phyloP scores from a whole-genome alignment of 2,329 filamentous ascomycete genomes.

The Colletotrichum lupini region DNA sequence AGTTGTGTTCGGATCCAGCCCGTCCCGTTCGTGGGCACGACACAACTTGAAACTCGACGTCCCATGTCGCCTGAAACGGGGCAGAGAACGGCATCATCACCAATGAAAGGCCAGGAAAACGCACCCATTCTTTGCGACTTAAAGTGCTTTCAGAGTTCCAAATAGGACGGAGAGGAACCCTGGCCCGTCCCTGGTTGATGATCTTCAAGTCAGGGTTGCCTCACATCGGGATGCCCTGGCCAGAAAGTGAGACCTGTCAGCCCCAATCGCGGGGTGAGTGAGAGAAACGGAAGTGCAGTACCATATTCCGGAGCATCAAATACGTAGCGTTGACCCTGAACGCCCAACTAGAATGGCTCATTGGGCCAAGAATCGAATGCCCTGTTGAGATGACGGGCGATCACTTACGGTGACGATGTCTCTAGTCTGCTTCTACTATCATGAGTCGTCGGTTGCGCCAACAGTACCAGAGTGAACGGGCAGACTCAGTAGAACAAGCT shows the following conservation, averaged over 20 bases:
- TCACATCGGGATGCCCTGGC: slow-evolving; percentile 13
- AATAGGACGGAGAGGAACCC: slow-evolving; percentile 19
- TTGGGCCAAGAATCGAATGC: not conserved
- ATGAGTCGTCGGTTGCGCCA: not conserved
- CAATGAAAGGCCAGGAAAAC: not conserved
- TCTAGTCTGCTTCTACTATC: not conserved
- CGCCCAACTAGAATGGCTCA: not conserved
- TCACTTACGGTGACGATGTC: not conserved
- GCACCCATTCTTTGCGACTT: not conserved
- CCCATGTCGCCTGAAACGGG: slow-evolving; percentile 40
- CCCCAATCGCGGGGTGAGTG: not conserved
- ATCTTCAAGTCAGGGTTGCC: slow-evolving; percentile 11
- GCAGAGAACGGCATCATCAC: slow-evolving; percentile 3
- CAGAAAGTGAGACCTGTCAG: slow-evolving; percentile 20
- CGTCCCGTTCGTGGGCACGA: slow-evolving; percentile 41
- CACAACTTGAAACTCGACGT: slow-evolving; percentile 40
- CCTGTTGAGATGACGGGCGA: not conserved
- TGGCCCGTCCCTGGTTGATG: slow-evolving; percentile 6
- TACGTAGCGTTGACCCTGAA: not conserved
- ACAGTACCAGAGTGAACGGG: not conserved
- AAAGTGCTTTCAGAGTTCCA: not conserved
- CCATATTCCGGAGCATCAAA: not conserved
- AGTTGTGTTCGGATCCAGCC: slow-evolving; percentile 37
- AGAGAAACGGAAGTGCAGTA: not conserved
- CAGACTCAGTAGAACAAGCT: no score